phyloP scores from a whole-genome alignment of 148 eudicot genomes.

The Amaranthus cruentus region DNA sequence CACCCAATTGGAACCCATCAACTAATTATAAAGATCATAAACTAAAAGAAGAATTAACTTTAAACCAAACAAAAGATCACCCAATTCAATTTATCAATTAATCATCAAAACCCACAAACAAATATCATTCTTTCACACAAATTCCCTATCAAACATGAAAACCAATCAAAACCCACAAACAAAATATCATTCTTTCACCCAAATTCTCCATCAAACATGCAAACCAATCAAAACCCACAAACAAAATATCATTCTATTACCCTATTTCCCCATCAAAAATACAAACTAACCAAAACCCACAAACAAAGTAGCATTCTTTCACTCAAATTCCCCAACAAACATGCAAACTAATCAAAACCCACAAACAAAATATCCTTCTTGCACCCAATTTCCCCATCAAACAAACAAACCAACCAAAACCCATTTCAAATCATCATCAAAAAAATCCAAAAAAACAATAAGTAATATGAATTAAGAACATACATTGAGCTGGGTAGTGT shows the following conservation, averaged over 20 bases:
- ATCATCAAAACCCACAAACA: not conserved
- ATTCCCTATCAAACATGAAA: no score
- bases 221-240: slow-evolving; percentile 2
- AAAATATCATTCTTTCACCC: not conserved
- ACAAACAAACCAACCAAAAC: not conserved
- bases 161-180: no score
- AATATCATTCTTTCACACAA: no score
- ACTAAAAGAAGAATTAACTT: not conserved
- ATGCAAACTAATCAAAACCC: slow-evolving; percentile 4
- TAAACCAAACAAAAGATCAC: not conserved
- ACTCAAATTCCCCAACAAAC: no score
- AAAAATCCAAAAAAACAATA: not conserved
- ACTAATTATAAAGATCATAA: not conserved
- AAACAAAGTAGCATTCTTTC: no score
- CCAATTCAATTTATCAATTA: not conserved
- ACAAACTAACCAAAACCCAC: not conserved
- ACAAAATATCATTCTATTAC: not conserved
- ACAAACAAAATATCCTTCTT: not conserved
- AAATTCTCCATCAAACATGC: not conserved
- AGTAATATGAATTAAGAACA: slow-evolving; percentile 14
- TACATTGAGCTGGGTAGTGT: slow-evolving; percentile 77
- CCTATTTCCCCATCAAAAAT: not conserved
- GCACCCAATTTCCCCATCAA: not conserved
- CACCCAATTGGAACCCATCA: slow-evolving; percentile 1
- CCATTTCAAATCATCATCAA: not conserved